Percentiles rank a stretch among this genome's conserved stretches.
phyloP scores from a whole-genome alignment of 2,329 filamentous ascomycete genomes.

The Aspergillus sp. region DNA sequence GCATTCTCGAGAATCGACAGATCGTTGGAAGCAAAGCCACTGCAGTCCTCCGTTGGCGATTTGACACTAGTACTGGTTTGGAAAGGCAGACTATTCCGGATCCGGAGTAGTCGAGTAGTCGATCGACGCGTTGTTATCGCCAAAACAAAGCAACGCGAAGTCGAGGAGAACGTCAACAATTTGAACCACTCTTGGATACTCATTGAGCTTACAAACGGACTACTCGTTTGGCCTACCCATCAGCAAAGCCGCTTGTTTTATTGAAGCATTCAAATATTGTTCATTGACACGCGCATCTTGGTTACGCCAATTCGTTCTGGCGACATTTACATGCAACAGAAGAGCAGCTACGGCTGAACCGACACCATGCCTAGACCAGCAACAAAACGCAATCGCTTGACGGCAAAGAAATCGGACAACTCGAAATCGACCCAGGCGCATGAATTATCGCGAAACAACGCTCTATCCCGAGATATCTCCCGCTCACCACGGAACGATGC shows the following conservation, averaged over 20 bases:
- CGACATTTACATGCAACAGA: background rate
- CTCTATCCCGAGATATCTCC: conserved; percentile 4
- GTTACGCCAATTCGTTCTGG: background rate
- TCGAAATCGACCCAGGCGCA: conserved; percentile 11
- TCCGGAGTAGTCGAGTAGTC: conserved; percentile 1
- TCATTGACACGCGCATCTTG: background rate
- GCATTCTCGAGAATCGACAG: background rate
- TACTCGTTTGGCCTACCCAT: background rate
- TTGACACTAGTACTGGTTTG: background rate
- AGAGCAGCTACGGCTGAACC: background rate
- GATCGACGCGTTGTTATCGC: conserved; percentile 9
- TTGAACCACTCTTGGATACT: background rate
- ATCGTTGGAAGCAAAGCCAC: background rate
- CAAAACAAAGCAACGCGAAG: conserved; percentile 14
- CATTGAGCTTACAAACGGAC: background rate
- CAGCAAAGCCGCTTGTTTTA: background rate
- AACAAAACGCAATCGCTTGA: conserved; percentile 31
- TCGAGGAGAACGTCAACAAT: background rate
- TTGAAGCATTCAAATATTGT: background rate
- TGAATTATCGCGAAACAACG: conserved; percentile 1
- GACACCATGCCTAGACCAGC: conserved; percentile 35
- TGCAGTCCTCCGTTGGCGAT: background rate
- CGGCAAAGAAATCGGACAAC: conserved; percentile 14
- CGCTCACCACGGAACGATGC: conserved; percentile 10
- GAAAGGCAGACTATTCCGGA: background rate